Evolutionary conservation across 192 early-diverging fungal genomes (phyloP), one percentile per base, ranked within the genome.

Genomic region (Rhizoclosmatium sp.): DNA sequence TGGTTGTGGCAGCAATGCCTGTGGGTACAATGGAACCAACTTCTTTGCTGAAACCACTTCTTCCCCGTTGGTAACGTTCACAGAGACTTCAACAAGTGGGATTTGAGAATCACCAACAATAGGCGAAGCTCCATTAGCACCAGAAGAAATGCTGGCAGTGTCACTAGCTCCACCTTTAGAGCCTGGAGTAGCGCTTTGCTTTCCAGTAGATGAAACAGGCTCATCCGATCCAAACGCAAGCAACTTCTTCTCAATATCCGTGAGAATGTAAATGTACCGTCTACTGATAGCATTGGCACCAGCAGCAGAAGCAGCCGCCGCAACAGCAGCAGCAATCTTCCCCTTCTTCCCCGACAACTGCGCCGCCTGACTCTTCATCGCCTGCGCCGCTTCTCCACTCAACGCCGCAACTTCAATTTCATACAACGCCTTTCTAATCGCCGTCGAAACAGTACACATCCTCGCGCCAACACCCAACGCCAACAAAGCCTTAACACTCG

Each of bases 201-300:
- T 10, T 10, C 12, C 41, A 5, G 62, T 65, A 10, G 23, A 5
- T 16, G 62, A 21, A 40, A 21, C 10, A 5, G 62, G 23, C 45
- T 69, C 68, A 58, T 51, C 47, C n/a, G 19, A 51, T 4, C 54
- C 70, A 3, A 21, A 9, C 41, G 69, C 23, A 23, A 79, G 41
- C 9, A 79, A 44, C 41, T 46, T 31, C 78, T 79, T 79, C 48
- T 79, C 78, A 4, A 79, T 40, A 19, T 71, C 78, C 66, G 41
- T 69, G n/a, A 79, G 4, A 10, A 79, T 59, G 51, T 71, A 79
- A 21, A 79, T 61, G 60, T 71, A 79, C 4, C 78, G 7, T 46
- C 78, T 58, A 49, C 49, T 59, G 31, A 79, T 71, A 16, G 78
- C 78, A 56, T 64, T 69, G 56, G 78, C 78, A 59, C 78, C 78